Evolutionary conservation across 768 basidiomycete species (phyloP).

Genomic region (Serendipita sp.): DNA sequence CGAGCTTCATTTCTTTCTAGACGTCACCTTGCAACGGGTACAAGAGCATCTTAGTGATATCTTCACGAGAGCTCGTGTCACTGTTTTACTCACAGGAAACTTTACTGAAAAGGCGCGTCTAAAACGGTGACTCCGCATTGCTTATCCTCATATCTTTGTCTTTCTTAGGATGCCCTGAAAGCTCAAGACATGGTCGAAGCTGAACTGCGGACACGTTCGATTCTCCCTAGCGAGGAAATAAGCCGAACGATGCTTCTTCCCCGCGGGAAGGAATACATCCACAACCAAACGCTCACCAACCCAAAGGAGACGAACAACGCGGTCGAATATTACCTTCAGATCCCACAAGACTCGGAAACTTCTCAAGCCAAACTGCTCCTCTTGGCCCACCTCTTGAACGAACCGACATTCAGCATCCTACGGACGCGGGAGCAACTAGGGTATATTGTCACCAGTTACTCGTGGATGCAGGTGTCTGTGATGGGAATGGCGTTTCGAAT

Average conservation of each 20-base stretch:
- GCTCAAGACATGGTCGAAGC: slow-evolving; percentile 59
- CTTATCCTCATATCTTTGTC: background rate
- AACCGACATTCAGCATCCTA: slow-evolving; percentile 81
- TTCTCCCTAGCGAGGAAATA: slow-evolving; percentile 18
- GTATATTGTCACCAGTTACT: slow-evolving; percentile 52
- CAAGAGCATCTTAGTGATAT: slow-evolving; percentile 42
- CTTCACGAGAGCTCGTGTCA: slow-evolving; percentile 48
- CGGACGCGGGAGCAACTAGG: slow-evolving; percentile 93
- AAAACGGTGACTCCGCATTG: background rate
- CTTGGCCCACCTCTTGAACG: slow-evolving; percentile 70
- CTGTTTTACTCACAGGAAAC: slow-evolving; percentile 72
- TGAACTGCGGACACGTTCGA: slow-evolving; percentile 38
- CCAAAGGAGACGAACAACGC: slow-evolving; percentile 76
- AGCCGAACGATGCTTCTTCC: slow-evolving; percentile 49
- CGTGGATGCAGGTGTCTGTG: slow-evolving; percentile 20
- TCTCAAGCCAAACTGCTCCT: slow-evolving; percentile 55
- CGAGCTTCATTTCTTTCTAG: slow-evolving; percentile 25
- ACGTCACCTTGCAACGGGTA: slow-evolving; percentile 55
- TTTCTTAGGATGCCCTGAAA: slow-evolving; percentile 51
- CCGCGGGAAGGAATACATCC: slow-evolving; percentile 53
- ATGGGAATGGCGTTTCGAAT: slow-evolving; percentile 49
- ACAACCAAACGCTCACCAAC: slow-evolving; percentile 56
- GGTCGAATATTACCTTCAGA: slow-evolving; percentile 70
- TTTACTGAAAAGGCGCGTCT: slow-evolving; percentile 60
- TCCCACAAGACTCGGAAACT: slow-evolving; percentile 38